Base-by-base conservation (phyloP, 2,329 filamentous ascomycete species). In the Corinectria fuckeliana region DNA sequence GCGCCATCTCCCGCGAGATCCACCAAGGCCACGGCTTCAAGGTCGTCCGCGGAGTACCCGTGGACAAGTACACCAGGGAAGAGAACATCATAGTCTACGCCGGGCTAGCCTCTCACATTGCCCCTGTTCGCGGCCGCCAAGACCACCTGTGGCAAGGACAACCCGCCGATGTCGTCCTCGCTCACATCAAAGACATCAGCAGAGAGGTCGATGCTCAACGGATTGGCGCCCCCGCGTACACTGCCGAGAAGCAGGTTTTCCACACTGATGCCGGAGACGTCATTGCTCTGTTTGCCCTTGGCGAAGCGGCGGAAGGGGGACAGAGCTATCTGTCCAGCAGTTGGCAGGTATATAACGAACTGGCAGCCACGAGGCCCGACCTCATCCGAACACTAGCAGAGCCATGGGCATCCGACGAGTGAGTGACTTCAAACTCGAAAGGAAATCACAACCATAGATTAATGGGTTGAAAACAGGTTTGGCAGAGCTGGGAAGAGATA, bases 321-420 rank as follows among this genome's bases (percentile, higher is more conserved):
- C 76, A 82, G 58, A 88, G 85, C 65, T 82, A 82, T 59, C 72
- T 89, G 10, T 81, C 85, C 0, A 86, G 84, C 65, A 84, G 80
- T 23, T 85, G 82, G 80, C 76, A 77, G 3, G 82, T 89, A 3
- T 89, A 89, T 69, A 89, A 89, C 63, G 81, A 88, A 68, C 75
- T 90, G 2, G 86, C 86, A 0, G 74, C 72, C 18, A 84, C 80
- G 1, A 74, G 86, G 16, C 86, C 86, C 0, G 86, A 89, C 65
- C 72, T 89, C 11, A 82, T 90, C 30, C 75, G 79, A 3, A 87
- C 84, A 0, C 72, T 90, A 23, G 74, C 82, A 0, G 76, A 81
- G 64, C 81, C 73, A 61, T 88, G 71, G 86, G 72, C 57, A 8
- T 65, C 69, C 20, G 80, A 83, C 30, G 72, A 77, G 80, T 81